Evolutionary conservation across 129 eudicot genomes (phyloP).

Genomic region (Kitagawia praeruptora): DNA sequence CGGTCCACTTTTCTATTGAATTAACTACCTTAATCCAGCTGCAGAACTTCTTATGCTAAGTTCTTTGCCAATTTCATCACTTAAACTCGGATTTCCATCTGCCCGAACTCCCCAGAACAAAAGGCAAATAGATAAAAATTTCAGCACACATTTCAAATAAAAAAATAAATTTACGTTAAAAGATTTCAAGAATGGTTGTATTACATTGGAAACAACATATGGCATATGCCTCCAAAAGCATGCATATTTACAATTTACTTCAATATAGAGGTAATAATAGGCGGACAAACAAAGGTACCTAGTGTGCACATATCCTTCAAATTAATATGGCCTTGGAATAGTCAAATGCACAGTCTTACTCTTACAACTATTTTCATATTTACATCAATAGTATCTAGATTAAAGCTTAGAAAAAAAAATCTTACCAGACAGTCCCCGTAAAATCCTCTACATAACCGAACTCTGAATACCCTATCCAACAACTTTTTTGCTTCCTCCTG

Average conservation of each 20-base stretch:
- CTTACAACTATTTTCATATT: not conserved
- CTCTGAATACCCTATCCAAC: slow-evolving; percentile 48
- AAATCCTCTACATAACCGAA: slow-evolving; percentile 72
- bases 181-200: not conserved
- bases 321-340: not conserved
- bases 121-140: not conserved
- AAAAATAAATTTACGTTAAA: not conserved
- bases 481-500: slow-evolving; percentile 41
- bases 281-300: not conserved
- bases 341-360: not conserved
- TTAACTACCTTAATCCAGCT: slow-evolving; percentile 67
- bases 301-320: not conserved
- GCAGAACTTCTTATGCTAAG: slow-evolving; percentile 66
- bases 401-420: not conserved
- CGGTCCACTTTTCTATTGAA: not conserved
- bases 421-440: slow-evolving; percentile 87
- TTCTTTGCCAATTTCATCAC: slow-evolving; percentile 67
- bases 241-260: not conserved
- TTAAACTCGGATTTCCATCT: slow-evolving; percentile 48
- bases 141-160: not conserved
- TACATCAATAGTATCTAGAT: not conserved
- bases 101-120: slow-evolving; percentile 55
- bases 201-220: not conserved
- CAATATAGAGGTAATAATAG: not conserved
- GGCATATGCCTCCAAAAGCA: not conserved